Base-by-base conservation (phyloP, 352 stramenopile genomes). In the Saprolegnia parasitica region DNA sequence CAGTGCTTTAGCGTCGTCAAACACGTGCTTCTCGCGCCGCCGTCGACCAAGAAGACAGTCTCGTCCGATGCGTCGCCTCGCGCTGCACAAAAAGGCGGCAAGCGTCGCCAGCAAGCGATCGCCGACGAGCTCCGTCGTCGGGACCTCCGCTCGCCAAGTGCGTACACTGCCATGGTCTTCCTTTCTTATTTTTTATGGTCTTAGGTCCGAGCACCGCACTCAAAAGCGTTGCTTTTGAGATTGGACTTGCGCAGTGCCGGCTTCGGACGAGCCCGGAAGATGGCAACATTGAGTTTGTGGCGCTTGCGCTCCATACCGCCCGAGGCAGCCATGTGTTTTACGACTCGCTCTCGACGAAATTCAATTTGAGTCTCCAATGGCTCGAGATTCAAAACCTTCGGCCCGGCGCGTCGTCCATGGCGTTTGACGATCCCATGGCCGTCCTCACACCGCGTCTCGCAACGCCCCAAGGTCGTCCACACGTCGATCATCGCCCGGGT, bases 341-440 rank as follows among this genome's bases (percentile, higher is more conserved):
- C 42, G 74, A 77, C 11, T 89, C 79, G 68, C 79, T 90, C 35
- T 86, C 78, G 39, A 91, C 83, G 0, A 93, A 93, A 71, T 76
- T 94, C 11, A 78, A 73, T 5, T 56, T 94, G 21, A 93, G 90
- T 26, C 64, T 92, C 16, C 81, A 93, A 64, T 93, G 83, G 85
- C 78, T 93, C 24, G 84, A 93, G 70, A 85, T 95, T 29, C 91
- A 80, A 46, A 95, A 95, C 55, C 32, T 93, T 37, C 80, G 81
- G n/a, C 84, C 86, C 0, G 86, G 84, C 4, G 65, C 83, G 0
- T 89, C 83, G 11, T 91, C 86, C 1, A 90, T 81, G 21, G 76
- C 77, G 0, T 94, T 94, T 65, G 84, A 92, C 24, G 86, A 94
- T 24, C 71, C 83, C 0, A 91, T 81, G 52, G 74, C 83, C 1